These are phyloP conservation scores for Coccomyxa sp. DNA, from an alignment of 139 green algal species.

Conservation along the genomic window DNA sequence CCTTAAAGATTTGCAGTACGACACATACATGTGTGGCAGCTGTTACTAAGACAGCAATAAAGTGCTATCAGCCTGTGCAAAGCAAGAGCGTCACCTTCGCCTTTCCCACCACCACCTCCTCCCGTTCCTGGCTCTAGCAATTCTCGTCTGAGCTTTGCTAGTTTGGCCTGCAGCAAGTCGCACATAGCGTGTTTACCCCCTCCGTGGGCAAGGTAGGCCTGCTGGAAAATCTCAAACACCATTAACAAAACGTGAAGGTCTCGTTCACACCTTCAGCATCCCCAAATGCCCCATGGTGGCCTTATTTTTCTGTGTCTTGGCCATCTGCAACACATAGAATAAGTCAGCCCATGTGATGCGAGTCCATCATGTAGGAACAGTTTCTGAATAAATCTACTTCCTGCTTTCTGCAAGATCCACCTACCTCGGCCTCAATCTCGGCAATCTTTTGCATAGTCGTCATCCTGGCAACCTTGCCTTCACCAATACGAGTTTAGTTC, in stretches of 20 bases:
- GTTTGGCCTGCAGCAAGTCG: slow-evolving; percentile 80
- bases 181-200: slow-evolving; percentile 12
- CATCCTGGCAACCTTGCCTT: slow-evolving; percentile 2
- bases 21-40: background rate
- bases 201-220: background rate
- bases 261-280: slow-evolving; percentile 73
- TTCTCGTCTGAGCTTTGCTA: slow-evolving; percentile 95
- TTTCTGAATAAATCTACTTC: too few relatives aligned
- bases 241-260: background rate
- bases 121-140: slow-evolving; percentile 77
- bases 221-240: background rate
- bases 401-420: background rate
- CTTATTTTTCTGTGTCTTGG: slow-evolving; percentile 99
- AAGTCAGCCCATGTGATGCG: background rate
- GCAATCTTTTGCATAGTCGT: slow-evolving; percentile 60
- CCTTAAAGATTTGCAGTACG: background rate
- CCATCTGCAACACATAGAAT: slow-evolving; percentile 71
- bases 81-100: slow-evolving; percentile 43
- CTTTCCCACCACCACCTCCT: slow-evolving; percentile 70
- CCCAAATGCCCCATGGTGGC: slow-evolving; percentile 88
- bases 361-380: background rate
- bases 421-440: slow-evolving; percentile 77
- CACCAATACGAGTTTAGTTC: too few relatives aligned
- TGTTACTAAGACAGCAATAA: background rate
- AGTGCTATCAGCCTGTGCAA: background rate